Percentiles rank a stretch among this genome's conserved stretches.
phyloP scores from a whole-genome alignment of 805 yeast genomes.

The Yarrowia osloensis region DNA sequence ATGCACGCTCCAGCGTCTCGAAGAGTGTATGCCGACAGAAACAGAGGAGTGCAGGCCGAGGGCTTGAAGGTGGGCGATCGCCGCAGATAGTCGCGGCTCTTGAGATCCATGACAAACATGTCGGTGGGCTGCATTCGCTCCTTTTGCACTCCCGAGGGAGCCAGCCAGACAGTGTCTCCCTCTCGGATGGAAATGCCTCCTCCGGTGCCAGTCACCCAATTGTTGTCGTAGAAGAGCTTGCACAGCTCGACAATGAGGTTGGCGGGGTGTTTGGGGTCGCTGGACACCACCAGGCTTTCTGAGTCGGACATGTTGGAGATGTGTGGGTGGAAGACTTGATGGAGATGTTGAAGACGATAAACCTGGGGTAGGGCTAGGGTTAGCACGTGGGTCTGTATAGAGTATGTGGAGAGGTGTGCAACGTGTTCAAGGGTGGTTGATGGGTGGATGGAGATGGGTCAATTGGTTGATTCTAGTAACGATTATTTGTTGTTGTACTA shows the following conservation, averaged over 20 bases:
- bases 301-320: neutral
- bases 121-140: slow-evolving; percentile 81
- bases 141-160: slow-evolving; percentile 97
- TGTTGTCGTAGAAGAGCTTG: slow-evolving; percentile 69
- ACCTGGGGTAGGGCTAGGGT: slow-evolving; percentile 1
- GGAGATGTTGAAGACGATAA: neutral
- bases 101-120: slow-evolving; percentile 72
- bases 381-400: neutral
- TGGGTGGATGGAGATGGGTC: neutral
- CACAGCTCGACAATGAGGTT: slow-evolving; percentile 82
- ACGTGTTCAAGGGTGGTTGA: neutral
- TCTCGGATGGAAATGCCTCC: slow-evolving; percentile 85
- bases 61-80: slow-evolving; percentile 74
- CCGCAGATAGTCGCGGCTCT: slow-evolving; percentile 54
- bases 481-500: no score
- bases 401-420: neutral
- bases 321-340: neutral
- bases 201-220: slow-evolving; percentile 96
- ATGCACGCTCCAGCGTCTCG: slow-evolving; percentile 88
- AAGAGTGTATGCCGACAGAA: slow-evolving; percentile 66
- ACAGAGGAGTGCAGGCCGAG: slow-evolving; percentile 92
- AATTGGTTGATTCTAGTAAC: no score
- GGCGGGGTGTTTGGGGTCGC: slow-evolving; percentile 73
- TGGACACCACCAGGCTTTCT: slow-evolving; percentile 4
- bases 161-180: slow-evolving; percentile 61